Evolutionary conservation across 371 early-diverging fungal species (phyloP), one percentile per base, ranked within the genome.

Genomic region (Mucor racemosus): DNA sequence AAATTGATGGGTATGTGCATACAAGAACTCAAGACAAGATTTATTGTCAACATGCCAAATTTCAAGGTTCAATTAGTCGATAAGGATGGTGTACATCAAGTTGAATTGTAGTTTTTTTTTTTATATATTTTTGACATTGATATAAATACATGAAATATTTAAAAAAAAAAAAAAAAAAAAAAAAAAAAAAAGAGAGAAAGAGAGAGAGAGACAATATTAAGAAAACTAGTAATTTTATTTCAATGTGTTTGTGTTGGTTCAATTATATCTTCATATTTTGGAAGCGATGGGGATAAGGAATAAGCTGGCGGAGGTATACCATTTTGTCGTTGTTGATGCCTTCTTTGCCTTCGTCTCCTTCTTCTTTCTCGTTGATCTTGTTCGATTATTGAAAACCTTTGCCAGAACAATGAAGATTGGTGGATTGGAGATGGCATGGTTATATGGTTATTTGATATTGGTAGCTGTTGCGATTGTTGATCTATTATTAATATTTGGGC

Each of bases 31-130:
- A 90, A 93, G 72, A 85, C 86, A 40, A 88, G 99, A 68, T 95
- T 96, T 76, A 89, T 96, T 64, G 86, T 93, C 56, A 93, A 95
- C 76, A 82, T 96, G 75, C 87, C 93, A 26, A 82, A 89, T 38
- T 98, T 93, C 69, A 85, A 85, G 41, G 83, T 94, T 80, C 92
- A 97, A 83, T 77, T 97, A 36, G 84, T 93, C 33, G 92, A 94
- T 81, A 88, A 86, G 75, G 87, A 94, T 71, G 99, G 99, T 56
- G 90, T 95, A 55, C 79, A 86, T 38, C 84, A 87, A 15, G 76
- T 86, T 75, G 81, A 76, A 55, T 71, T 87, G 69, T 79, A 79
- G 75, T 21, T n/a, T 55, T 15, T 33, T n/a, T 55, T 55, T 17
- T n/a, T 6, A 44, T 11, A 26, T 26, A 26, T 26, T 26, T 26